Conservation (phyloP, 78 protist species). For the Capsaspora owczarzaki region DNA sequence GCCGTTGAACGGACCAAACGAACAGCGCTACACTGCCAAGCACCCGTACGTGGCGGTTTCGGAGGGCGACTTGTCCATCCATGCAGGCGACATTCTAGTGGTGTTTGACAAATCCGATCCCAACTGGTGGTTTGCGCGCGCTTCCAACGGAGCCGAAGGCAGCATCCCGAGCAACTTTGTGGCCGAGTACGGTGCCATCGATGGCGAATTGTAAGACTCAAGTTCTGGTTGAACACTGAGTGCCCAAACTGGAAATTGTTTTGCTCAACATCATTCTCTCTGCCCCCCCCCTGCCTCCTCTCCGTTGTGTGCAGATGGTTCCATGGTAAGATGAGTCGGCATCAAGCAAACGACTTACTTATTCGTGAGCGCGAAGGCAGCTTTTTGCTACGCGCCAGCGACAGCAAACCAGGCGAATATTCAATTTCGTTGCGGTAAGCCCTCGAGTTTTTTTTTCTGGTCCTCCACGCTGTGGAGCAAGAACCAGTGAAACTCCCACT, state of each 20-base stretch:
- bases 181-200: background rate
- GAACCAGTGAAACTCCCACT: too few relatives aligned
- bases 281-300: too few relatives aligned
- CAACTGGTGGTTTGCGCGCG: slow-evolving; percentile 1
- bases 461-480: too few relatives aligned
- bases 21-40: background rate
- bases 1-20: too few relatives aligned
- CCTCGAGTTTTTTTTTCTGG: too few relatives aligned
- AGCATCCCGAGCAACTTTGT: background rate
- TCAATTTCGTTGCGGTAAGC: background rate
- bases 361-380: background rate
- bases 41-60: background rate
- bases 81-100: background rate
- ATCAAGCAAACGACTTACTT: background rate
- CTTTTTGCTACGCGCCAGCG: background rate
- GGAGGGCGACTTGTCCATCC: background rate
- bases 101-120: background rate
- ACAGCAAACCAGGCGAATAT: background rate
- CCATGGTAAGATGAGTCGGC: background rate
- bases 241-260: too few relatives aligned
- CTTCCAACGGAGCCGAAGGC: background rate
- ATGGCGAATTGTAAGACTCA: too few relatives aligned
- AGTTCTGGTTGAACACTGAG: too few relatives aligned
- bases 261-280: too few relatives aligned
- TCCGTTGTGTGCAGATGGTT: background rate